These are phyloP conservation scores for Magnaporthiopsis poae DNA, from an alignment of 2,329 filamentous ascomycete species.

Conservation along the genomic window DNA sequence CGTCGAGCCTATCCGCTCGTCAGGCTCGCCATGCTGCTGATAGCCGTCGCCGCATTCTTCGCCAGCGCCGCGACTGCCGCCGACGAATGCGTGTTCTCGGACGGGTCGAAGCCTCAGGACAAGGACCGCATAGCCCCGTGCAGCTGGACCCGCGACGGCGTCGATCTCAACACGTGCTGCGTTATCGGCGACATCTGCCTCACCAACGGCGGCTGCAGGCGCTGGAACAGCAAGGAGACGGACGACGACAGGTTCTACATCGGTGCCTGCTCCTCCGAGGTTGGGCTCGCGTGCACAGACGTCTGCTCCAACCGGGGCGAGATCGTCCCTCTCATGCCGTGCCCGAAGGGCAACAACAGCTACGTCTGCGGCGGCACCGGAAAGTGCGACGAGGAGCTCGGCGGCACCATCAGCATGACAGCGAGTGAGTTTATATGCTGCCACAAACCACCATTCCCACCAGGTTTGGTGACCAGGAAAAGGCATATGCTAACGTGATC, in stretches of 20 bases:
- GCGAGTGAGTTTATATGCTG: not conserved
- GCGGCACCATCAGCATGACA: not conserved
- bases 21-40: not conserved
- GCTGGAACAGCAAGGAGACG: not conserved
- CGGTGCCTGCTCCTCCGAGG: not conserved
- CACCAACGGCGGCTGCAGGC: not conserved
- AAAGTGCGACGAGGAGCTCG: not conserved
- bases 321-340: not conserved
- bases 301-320: not conserved
- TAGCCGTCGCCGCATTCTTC: not conserved
- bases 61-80: not conserved
- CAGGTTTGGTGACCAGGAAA: too few species aligned
- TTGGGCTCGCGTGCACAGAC: not conserved
- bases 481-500: not conserved
- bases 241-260: not conserved
- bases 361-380: not conserved
- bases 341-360: not conserved
- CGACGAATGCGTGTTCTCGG: not conserved
- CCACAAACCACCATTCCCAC: not conserved
- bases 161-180: conserved; percentile 1
- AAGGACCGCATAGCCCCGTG: not conserved
- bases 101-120: not conserved
- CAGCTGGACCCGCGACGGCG: not conserved
- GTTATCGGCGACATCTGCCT: conserved; percentile 3
- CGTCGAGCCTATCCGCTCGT: not conserved